Evolutionary conservation across 495 filamentous ascomycete genomes (phyloP).

Genomic region (Parathielavia hyrcaniae): DNA sequence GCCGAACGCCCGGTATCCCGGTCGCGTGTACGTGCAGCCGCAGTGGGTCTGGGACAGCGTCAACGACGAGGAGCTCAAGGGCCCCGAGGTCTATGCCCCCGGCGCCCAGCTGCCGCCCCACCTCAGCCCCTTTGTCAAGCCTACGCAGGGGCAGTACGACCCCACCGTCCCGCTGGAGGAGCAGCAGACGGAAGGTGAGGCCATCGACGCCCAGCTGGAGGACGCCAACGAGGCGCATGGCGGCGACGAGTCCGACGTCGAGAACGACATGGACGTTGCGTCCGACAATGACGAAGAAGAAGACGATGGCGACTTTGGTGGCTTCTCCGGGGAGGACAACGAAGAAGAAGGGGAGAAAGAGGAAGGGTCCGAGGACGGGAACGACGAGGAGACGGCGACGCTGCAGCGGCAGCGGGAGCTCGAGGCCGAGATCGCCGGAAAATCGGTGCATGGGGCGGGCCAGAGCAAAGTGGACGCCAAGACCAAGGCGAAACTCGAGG

Average conservation of each 20-base stretch:
- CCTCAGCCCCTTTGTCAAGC: conserved; percentile 92
- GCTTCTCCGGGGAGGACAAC: conserved; percentile 37
- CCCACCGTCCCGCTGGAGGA: conserved; percentile 75
- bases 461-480: conserved; percentile 40
- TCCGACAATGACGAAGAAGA: conserved; percentile 42
- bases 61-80: conserved; percentile 80
- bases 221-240: conserved; percentile 44
- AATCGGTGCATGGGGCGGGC: conserved; percentile 34
- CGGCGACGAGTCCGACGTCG: conserved; percentile 34
- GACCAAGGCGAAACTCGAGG: conserved; percentile 55
- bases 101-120: conserved; percentile 87
- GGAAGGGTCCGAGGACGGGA: conserved; percentile 41
- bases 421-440: conserved; percentile 73
- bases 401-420: conserved; percentile 73
- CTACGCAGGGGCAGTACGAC: conserved; percentile 76
- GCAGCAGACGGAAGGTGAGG: conserved; percentile 74
- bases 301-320: conserved; percentile 37
- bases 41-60: conserved; percentile 98
- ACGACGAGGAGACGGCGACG: conserved; percentile 45
- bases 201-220: conserved; percentile 56
- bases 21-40: conserved; percentile 86
- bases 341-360: conserved; percentile 21
- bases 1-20: conserved; percentile 65
- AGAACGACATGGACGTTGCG: conserved; percentile 41
- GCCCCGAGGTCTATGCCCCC: conserved; percentile 82